Conservation (phyloP, 768 basidiomycete species). For the Kwoniella mangroviensis region DNA sequence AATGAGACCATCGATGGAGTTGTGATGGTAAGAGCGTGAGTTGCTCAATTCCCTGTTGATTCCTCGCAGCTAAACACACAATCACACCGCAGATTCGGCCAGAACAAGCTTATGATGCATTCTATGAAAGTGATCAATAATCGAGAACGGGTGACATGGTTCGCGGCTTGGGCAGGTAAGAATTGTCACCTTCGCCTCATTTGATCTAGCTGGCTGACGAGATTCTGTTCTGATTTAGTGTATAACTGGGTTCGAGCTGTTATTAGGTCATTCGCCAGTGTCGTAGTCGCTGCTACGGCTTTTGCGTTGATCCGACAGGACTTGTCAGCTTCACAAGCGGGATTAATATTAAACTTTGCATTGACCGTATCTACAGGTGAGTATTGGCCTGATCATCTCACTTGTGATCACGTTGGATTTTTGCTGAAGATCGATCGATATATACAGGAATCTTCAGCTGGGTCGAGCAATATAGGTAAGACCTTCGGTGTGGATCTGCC, state of each 20-base stretch:
- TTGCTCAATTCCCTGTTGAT: not conserved
- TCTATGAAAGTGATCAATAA: slow-evolving; percentile 37
- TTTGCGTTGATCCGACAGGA: slow-evolving; percentile 43
- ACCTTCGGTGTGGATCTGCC: not conserved
- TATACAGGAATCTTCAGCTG: slow-evolving; percentile 35
- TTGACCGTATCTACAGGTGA: slow-evolving; percentile 37
- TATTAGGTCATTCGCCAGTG: slow-evolving; percentile 35
- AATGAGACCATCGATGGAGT: slow-evolving; percentile 50
- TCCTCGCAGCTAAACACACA: too few species aligned
- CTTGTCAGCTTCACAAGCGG: slow-evolving; percentile 42
- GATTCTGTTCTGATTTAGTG: slow-evolving; percentile 21
- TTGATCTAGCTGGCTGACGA: not conserved
- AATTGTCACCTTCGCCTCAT: not conserved
- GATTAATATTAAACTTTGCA: slow-evolving; percentile 53
- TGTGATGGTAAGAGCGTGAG: slow-evolving; percentile 49
- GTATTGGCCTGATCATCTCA: not conserved
- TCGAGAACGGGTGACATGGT: slow-evolving; percentile 35
- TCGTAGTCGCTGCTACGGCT: slow-evolving; percentile 48
- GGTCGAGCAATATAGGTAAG: slow-evolving; percentile 40
- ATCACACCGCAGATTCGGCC: slow-evolving; percentile 37
- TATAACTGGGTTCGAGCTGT: slow-evolving; percentile 43
- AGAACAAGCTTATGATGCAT: slow-evolving; percentile 27
- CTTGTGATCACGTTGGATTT: not conserved
- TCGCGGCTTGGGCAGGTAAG: slow-evolving; percentile 40
- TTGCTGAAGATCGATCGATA: slow-evolving; percentile 3